A percentile compares a stretch with the other conserved stretches of the same genome.
Evolutionary conservation across 1,284 basidiomycete species (phyloP).

Genomic region (Trichosporon asahii): DNA sequence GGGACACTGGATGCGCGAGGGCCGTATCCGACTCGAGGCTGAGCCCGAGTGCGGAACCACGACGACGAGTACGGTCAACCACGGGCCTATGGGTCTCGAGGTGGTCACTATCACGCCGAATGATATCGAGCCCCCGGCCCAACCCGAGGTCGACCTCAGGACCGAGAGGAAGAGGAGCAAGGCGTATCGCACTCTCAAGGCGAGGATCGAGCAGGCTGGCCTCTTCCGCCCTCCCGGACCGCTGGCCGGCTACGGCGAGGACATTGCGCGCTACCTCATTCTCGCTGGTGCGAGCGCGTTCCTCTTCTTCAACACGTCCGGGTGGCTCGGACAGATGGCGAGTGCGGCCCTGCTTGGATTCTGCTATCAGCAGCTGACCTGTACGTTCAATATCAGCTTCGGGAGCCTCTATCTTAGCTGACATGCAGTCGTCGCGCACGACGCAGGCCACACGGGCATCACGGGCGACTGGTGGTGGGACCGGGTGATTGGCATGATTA

Average conservation of each 20-base stretch:
- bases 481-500: slow-evolving; percentile 72
- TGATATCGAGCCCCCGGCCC: slow-evolving; percentile 40
- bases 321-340: slow-evolving; percentile 58
- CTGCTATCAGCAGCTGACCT: slow-evolving; percentile 88
- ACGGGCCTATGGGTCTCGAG: neutral
- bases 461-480: slow-evolving; percentile 83
- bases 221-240: slow-evolving; percentile 76
- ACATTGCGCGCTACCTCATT: slow-evolving; percentile 60
- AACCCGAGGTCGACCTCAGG: slow-evolving; percentile 59
- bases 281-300: slow-evolving; percentile 20
- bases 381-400: slow-evolving; percentile 30
- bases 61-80: slow-evolving; percentile 7
- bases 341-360: slow-evolving; percentile 76
- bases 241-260: slow-evolving; percentile 83
- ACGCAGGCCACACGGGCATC: slow-evolving; percentile 90
- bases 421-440: slow-evolving; percentile 71
- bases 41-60: neutral
- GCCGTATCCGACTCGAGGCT: slow-evolving; percentile 29
- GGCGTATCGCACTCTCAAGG: slow-evolving; percentile 78
- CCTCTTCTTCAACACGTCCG: slow-evolving; percentile 36
- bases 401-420: neutral
- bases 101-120: slow-evolving; percentile 30
- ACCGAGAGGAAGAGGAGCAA: slow-evolving; percentile 68
- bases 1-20: slow-evolving; percentile 48
- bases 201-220: slow-evolving; percentile 70